Conservation (phyloP, 1,284 basidiomycete genomes). For the Chiua sp. region DNA sequence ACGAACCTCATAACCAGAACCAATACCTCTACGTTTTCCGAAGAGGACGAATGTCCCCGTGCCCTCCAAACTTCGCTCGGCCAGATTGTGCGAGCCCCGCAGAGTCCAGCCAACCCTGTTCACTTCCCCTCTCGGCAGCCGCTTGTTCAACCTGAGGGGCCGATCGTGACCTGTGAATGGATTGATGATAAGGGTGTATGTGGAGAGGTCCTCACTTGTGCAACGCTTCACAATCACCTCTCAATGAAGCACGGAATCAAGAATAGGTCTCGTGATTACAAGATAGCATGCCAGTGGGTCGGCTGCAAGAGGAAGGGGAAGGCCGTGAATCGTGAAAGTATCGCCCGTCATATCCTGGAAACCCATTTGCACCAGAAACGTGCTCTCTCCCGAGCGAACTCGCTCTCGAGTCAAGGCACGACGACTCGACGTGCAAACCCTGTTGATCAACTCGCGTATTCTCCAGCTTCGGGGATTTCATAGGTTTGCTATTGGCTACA, state of each 20-base stretch:
- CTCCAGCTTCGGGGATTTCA: neutral
- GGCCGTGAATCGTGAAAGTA: conserved; percentile 28
- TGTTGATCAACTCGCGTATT: too few relatives aligned
- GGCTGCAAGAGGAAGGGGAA: conserved; percentile 13
- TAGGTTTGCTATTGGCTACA: neutral
- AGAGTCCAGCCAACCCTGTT: neutral
- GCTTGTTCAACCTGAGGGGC: neutral
- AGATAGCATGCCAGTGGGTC: conserved; percentile 20
- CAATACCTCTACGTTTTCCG: neutral
- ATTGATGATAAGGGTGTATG: conserved; percentile 7
- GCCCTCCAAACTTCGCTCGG: neutral
- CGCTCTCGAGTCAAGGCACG: neutral
- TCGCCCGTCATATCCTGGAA: conserved; percentile 28
- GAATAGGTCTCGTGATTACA: neutral
- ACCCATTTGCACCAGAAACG: conserved; percentile 23
- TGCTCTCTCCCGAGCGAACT: neutral
- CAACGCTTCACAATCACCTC: conserved; percentile 19
- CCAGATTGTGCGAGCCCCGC: neutral
- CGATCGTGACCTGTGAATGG: conserved; percentile 10
- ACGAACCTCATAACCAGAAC: neutral
- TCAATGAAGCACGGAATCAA: conserved; percentile 18
- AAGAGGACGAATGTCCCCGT: neutral
- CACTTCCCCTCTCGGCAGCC: neutral
- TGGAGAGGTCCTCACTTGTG: neutral
- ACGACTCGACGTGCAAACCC: neutral